Percentiles rank a stretch among this genome's conserved stretches.
Evolutionary conservation across 768 basidiomycete genomes (phyloP).

Genomic region (Serendipita sp.): DNA sequence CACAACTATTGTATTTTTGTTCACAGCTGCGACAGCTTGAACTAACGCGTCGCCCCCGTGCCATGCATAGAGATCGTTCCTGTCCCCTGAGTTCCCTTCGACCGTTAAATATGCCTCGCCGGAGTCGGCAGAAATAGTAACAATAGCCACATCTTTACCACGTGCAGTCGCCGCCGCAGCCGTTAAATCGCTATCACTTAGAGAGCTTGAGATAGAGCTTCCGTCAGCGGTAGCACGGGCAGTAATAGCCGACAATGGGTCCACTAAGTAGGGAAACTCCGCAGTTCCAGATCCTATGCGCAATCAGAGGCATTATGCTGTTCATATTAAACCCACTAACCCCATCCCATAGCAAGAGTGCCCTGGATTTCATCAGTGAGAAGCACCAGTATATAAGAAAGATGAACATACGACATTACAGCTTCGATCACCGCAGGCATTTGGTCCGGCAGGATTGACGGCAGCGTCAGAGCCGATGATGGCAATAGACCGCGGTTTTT

Average conservation of each 20-base stretch:
- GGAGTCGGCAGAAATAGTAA: constrained; percentile 17
- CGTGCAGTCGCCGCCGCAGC: constrained; percentile 27
- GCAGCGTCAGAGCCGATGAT: constrained; percentile 39
- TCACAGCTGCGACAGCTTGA: constrained; percentile 18
- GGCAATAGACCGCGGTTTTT: constrained; percentile 15
- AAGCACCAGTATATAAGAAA: neutral
- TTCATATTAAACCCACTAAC: constrained; percentile 50
- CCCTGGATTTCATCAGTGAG: constrained; percentile 29
- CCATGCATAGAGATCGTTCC: constrained; percentile 22
- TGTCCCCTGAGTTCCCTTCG: constrained; percentile 17
- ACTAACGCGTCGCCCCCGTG: constrained; percentile 21
- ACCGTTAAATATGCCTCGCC: constrained; percentile 19
- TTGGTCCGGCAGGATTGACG: constrained; percentile 49
- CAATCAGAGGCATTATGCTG: constrained; percentile 22
- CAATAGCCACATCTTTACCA: constrained; percentile 26
- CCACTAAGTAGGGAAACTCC: constrained; percentile 15
- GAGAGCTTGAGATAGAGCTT: constrained; percentile 27
- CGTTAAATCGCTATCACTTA: constrained; percentile 33
- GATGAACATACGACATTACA: constrained; percentile 15
- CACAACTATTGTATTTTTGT: constrained; percentile 15
- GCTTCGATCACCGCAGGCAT: constrained; percentile 40
- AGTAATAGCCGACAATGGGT: constrained; percentile 15
- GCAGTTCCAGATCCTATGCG: neutral
- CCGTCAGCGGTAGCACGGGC: constrained; percentile 24
- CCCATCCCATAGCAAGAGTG: constrained; percentile 84